Evolutionary conservation across 805 yeast genomes (phyloP).

Genomic region (Barnettozyma pratensis): DNA sequence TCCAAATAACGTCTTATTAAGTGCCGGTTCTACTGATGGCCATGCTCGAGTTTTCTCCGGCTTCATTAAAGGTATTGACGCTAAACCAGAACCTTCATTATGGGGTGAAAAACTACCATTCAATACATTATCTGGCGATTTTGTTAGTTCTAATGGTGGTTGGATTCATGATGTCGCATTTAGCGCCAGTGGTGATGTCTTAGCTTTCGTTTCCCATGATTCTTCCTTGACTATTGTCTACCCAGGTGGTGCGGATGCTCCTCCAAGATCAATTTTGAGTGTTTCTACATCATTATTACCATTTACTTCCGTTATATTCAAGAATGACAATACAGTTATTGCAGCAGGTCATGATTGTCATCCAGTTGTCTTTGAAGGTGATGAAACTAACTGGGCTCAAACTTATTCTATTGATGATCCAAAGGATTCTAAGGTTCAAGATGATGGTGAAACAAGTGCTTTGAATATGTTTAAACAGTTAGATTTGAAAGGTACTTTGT

Average conservation of each 20-base stretch:
- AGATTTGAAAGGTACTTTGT: constrained; percentile 86
- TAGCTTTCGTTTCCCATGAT: constrained; percentile 85
- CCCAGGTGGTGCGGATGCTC: constrained; percentile 61
- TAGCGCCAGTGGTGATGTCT: constrained; percentile 69
- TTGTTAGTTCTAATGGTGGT: constrained; percentile 62
- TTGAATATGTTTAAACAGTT: constrained; percentile 91
- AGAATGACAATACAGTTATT: constrained; percentile 58
- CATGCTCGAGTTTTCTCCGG: constrained; percentile 87
- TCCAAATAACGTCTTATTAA: constrained; percentile 81
- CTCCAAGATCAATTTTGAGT: constrained; percentile 54
- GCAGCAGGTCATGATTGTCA: constrained; percentile 93
- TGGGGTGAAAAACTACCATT: constrained; percentile 98
- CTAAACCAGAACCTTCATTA: constrained; percentile 69
- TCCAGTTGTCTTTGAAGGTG: constrained; percentile 79
- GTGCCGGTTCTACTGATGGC: constrained; percentile 91
- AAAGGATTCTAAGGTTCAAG: constrained; percentile 46
- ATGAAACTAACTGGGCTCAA: constrained; percentile 58
- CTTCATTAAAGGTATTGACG: constrained; percentile 82
- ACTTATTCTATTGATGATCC: constrained; percentile 41
- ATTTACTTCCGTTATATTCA: constrained; percentile 69
- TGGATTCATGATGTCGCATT: constrained; percentile 93
- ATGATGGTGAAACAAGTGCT: constrained; percentile 63
- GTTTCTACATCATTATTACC: constrained; percentile 72
- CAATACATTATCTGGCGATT: constrained; percentile 85
- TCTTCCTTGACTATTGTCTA: constrained; percentile 77